Evolutionary conservation across 1,139 yeast genomes (phyloP).

Genomic region (Hanseniaspora sp.): DNA sequence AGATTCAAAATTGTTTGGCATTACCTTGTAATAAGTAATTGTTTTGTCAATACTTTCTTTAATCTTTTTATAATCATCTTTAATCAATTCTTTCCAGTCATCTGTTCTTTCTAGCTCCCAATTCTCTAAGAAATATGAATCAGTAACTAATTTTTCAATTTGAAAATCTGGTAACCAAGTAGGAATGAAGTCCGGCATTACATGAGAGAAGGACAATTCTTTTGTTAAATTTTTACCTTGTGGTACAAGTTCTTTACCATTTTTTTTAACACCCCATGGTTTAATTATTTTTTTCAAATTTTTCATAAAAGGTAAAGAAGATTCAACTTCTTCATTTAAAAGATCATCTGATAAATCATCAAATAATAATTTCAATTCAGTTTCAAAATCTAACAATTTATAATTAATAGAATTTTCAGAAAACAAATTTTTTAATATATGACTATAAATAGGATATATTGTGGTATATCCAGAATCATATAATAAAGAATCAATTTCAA

Average conservation of each 20-base stretch:
- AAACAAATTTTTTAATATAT: conserved; percentile 31
- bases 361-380: conserved; percentile 61
- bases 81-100: conserved; percentile 41
- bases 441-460: conserved; percentile 34
- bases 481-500: conserved; percentile 24
- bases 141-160: conserved; percentile 45
- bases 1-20: conserved; percentile 29
- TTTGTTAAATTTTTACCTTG: conserved; percentile 56
- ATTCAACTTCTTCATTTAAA: conserved; percentile 43
- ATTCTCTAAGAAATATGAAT: conserved; percentile 24
- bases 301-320: conserved; percentile 49
- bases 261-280: conserved; percentile 69
- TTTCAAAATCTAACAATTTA: conserved; percentile 64
- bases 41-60: conserved; percentile 30
- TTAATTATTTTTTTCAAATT: conserved; percentile 51
- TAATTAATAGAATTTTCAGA: neutral
- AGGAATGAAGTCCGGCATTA: conserved; percentile 76
- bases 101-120: conserved; percentile 24
- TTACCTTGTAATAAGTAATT: conserved; percentile 41
- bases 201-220: conserved; percentile 55
- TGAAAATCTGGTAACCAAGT: conserved; percentile 50
- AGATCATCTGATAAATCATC: conserved; percentile 63
- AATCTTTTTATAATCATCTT: conserved; percentile 39
- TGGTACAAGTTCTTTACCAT: conserved; percentile 44
- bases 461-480: conserved; percentile 36